phyloP scores from a whole-genome alignment of 108 stramenopile genomes.

The Schizochytrium sp. region DNA sequence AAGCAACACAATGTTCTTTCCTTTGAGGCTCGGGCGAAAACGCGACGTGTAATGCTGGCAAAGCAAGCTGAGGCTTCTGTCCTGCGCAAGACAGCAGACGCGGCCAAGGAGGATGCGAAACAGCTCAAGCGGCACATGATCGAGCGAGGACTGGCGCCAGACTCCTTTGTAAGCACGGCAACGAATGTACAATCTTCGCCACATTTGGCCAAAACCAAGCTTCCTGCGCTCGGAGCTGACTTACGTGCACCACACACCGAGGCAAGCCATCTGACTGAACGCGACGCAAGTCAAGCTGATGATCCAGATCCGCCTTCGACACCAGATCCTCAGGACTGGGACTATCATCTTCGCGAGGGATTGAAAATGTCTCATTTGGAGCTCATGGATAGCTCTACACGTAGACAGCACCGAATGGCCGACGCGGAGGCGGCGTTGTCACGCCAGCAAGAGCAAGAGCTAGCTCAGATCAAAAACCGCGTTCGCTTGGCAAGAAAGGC shows the following conservation, averaged over 20 bases:
- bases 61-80: not conserved
- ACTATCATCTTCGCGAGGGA: not conserved
- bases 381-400: not conserved
- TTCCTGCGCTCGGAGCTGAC: no score
- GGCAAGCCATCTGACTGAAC: no score
- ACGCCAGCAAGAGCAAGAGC: not conserved
- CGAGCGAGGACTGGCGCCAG: not conserved
- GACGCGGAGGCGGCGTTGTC: not conserved
- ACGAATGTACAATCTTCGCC: not conserved
- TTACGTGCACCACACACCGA: no score
- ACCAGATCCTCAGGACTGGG: not conserved
- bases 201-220: no score
- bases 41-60: not conserved
- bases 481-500: not conserved
- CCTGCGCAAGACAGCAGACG: not conserved
- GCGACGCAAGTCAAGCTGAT: no score
- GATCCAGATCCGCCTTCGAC: no score
- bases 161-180: not conserved
- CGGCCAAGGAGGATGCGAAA: not conserved
- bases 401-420: not conserved
- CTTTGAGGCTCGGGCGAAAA: not conserved
- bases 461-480: not conserved
- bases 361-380: not conserved
- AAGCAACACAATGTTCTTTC: not conserved
- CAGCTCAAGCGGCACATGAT: not conserved